Evolutionary conservation across 768 basidiomycete genomes (phyloP).

Genomic region (Coprinopsis strossmayeri): DNA sequence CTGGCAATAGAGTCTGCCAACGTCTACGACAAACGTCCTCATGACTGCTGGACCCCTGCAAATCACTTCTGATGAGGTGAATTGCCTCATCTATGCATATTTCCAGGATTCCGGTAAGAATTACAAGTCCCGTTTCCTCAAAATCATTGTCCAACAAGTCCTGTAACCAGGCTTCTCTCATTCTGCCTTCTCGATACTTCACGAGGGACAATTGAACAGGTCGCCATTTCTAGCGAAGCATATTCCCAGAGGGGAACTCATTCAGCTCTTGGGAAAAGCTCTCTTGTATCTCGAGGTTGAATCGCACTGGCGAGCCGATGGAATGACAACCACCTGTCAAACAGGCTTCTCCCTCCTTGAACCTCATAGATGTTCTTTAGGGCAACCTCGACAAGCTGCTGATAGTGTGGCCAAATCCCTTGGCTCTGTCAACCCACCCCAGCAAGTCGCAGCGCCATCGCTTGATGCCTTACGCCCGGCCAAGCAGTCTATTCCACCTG

Average conservation of each 20-base stretch:
- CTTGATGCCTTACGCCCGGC: no score
- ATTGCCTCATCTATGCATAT: constrained; percentile 80
- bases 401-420: not conserved
- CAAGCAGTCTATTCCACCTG: no score
- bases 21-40: not conserved
- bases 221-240: constrained; percentile 66
- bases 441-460: not conserved
- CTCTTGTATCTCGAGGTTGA: constrained; percentile 80
- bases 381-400: not conserved
- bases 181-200: constrained; percentile 73
- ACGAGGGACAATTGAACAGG: constrained; percentile 65
- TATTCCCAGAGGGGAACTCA: constrained; percentile 74
- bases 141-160: constrained; percentile 12
- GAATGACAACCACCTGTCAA: constrained; percentile 59
- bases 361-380: constrained; percentile 60
- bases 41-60: constrained; percentile 44
- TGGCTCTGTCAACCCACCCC: not conserved
- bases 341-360: constrained; percentile 70
- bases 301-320: constrained; percentile 68
- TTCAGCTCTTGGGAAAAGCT: constrained; percentile 76
- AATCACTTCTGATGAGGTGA: constrained; percentile 78
- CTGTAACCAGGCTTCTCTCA: constrained; percentile 60
- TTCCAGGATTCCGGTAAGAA: constrained; percentile 70
- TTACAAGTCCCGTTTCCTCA: not conserved
- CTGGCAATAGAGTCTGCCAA: not conserved